These are phyloP conservation scores for Kwoniella sp. DNA, from an alignment of 768 basidiomycete genomes.

Conservation along the genomic window DNA sequence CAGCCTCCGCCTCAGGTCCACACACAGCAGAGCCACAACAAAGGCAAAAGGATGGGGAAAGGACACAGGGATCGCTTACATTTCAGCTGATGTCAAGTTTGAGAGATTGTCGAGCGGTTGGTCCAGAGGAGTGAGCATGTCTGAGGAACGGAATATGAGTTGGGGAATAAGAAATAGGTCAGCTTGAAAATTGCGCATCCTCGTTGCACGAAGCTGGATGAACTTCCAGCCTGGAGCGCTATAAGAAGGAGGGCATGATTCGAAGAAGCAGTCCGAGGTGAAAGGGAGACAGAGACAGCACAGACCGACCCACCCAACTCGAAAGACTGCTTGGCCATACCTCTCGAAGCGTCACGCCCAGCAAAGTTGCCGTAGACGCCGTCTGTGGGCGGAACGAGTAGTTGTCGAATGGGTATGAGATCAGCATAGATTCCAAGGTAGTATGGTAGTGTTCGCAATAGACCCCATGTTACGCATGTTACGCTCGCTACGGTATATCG, in stretches of 20 bases:
- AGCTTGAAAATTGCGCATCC: too few species aligned
- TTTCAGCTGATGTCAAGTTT: constrained; percentile 76
- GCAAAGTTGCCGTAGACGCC: constrained; percentile 99
- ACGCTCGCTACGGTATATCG: too few species aligned
- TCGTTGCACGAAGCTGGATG: too few species aligned
- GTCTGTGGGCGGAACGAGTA: constrained; percentile 63
- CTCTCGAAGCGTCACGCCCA: constrained; percentile 89
- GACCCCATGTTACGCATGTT: too few species aligned
- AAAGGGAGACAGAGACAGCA: background rate
- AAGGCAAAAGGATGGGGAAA: too few species aligned
- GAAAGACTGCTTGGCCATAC: constrained; percentile 98
- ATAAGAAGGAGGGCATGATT: too few species aligned
- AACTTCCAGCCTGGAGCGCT: too few species aligned
- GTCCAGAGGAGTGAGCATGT: constrained; percentile 87
- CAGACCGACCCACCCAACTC: constrained; percentile 68
- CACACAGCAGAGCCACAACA: background rate
- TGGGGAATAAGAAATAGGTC: constrained; percentile 1
- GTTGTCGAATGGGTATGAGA: too few species aligned
- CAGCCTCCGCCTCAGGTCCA: too few species aligned
- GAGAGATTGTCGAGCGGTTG: constrained; percentile 79
- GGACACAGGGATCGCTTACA: constrained; percentile 61
- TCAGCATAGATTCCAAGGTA: too few species aligned
- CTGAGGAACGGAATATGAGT: constrained; percentile 55
- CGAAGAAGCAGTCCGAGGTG: too few species aligned
- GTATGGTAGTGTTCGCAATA: too few species aligned